Percentiles rank a stretch among this genome's conserved stretches.
These are phyloP conservation scores for Nakazawaea wyomingensis DNA, from an alignment of 805 yeast genomes.

Conservation along the genomic window DNA sequence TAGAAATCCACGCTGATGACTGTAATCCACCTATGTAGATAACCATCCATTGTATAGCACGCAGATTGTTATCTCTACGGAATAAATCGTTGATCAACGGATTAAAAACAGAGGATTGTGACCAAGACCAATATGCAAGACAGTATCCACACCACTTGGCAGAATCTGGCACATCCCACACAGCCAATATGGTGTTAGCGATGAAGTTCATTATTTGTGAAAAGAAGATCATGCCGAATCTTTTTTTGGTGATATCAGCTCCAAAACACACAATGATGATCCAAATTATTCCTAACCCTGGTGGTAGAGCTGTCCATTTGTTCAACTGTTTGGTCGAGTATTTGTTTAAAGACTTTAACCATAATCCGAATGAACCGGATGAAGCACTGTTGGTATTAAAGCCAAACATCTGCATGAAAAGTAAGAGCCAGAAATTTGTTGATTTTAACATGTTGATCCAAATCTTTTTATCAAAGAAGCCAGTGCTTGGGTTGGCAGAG, in stretches of 20 bases:
- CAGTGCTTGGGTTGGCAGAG: conserved; percentile 23
- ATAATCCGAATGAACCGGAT: conserved; percentile 54
- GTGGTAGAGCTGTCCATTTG: conserved; percentile 48
- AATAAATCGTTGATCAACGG: conserved; percentile 54
- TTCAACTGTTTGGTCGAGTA: conserved; percentile 42
- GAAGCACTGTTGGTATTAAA: conserved; percentile 60
- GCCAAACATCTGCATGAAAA: conserved; percentile 51
- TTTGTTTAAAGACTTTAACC: conserved; percentile 49
- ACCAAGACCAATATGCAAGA: conserved; percentile 57
- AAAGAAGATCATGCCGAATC: conserved; percentile 50
- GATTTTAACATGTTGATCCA: conserved; percentile 52
- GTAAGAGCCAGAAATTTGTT: conserved; percentile 57
- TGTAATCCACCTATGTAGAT: conserved; percentile 46
- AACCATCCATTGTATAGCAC: conserved; percentile 52
- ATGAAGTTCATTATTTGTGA: conserved; percentile 52
- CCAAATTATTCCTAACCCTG: conserved; percentile 52
- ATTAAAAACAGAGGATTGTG: conserved; percentile 59
- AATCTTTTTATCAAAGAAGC: conserved; percentile 33
- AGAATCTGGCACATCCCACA: conserved; percentile 50
- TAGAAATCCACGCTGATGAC: conserved; percentile 30
- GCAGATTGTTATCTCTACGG: conserved; percentile 48
- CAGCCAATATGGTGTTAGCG: conserved; percentile 50
- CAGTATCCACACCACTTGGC: conserved; percentile 67
- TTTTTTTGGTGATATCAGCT: conserved; percentile 46
- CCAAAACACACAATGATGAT: conserved; percentile 40